A percentile compares a stretch with the other conserved stretches of the same genome.
These are phyloP conservation scores for Acanthamoeba royreba DNA, from an alignment of 208 protist genomes.

Conservation along the genomic window DNA sequence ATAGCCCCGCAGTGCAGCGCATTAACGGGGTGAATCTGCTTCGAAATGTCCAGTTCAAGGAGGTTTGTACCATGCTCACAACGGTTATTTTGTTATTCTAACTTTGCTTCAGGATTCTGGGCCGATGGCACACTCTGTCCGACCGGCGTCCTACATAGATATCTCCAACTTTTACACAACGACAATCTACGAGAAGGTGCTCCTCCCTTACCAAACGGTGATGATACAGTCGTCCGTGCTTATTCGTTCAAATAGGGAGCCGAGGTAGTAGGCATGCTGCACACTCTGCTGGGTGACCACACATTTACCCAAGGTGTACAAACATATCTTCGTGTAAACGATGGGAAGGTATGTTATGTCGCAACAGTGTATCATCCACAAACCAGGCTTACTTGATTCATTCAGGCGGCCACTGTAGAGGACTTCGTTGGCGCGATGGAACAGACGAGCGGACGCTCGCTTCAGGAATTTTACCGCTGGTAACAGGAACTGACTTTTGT, in stretches of 20 bases:
- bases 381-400: not conserved
- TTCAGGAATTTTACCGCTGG: conserved; percentile 46
- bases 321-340: not conserved
- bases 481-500: not conserved
- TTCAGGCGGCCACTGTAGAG: conserved; percentile 27
- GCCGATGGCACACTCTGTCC: conserved; percentile 67
- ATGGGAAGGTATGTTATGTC: not conserved
- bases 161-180: conserved; percentile 78
- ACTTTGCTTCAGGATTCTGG: too few species aligned
- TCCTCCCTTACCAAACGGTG: too few species aligned
- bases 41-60: conserved; percentile 57
- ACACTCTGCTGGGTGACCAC: conserved; percentile 54
- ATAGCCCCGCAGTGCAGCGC: conserved; percentile 61
- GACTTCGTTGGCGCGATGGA: conserved; percentile 55
- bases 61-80: too few species aligned
- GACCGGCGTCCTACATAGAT: conserved; percentile 70
- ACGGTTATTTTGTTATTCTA: too few species aligned
- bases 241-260: conserved; percentile 17
- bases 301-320: conserved; percentile 18
- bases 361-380: not conserved
- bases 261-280: conserved; percentile 69
- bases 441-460: not conserved
- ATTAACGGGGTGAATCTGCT: conserved; percentile 68
- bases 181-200: conserved; percentile 74
- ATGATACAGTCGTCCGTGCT: not conserved